A percentile compares a stretch with the other conserved stretches of the same genome.
These are phyloP conservation scores for Trichoderma atroviride DNA, from an alignment of 2,329 filamentous ascomycete species.

Conservation along the genomic window DNA sequence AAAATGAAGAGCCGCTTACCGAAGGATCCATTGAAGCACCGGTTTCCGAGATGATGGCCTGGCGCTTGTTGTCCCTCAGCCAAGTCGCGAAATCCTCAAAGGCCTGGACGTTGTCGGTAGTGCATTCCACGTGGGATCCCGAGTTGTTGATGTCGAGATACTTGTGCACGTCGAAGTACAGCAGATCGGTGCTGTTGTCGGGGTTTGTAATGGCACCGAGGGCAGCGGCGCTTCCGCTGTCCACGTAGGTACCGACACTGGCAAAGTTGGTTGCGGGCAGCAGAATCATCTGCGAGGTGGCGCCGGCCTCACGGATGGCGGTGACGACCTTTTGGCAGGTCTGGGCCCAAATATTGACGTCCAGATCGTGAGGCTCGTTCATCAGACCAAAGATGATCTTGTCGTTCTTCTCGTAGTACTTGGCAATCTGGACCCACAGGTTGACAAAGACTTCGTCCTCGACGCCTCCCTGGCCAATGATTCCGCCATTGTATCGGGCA, in stretches of 20 bases:
- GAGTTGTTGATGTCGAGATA: conserved; percentile 62
- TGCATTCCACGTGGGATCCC: conserved; percentile 55
- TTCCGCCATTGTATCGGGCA: conserved; percentile 62
- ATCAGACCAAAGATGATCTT: conserved; percentile 65
- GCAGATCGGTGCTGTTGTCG: conserved; percentile 57
- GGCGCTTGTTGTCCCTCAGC: conserved; percentile 50
- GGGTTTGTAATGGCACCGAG: conserved; percentile 59
- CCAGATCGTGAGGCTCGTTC: conserved; percentile 68
- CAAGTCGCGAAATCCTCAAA: conserved; percentile 53
- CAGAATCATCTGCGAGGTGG: conserved; percentile 62
- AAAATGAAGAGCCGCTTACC: conserved; percentile 36
- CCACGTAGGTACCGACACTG: conserved; percentile 52
- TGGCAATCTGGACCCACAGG: conserved; percentile 62
- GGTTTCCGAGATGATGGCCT: conserved; percentile 56
- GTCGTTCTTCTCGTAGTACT: conserved; percentile 58
- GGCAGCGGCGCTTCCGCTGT: conserved; percentile 53
- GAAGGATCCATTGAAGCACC: conserved; percentile 50
- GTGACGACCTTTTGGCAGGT: conserved; percentile 65
- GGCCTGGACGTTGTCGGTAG: conserved; percentile 54
- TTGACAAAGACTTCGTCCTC: conserved; percentile 59
- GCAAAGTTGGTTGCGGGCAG: conserved; percentile 64
- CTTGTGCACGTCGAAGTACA: conserved; percentile 64
- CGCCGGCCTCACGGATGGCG: conserved; percentile 66
- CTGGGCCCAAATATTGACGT: conserved; percentile 59
- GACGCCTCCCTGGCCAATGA: conserved; percentile 68